Evolutionary conservation across 192 early-diverging fungal species (phyloP).

Genomic region (Coemansia sp.): DNA sequence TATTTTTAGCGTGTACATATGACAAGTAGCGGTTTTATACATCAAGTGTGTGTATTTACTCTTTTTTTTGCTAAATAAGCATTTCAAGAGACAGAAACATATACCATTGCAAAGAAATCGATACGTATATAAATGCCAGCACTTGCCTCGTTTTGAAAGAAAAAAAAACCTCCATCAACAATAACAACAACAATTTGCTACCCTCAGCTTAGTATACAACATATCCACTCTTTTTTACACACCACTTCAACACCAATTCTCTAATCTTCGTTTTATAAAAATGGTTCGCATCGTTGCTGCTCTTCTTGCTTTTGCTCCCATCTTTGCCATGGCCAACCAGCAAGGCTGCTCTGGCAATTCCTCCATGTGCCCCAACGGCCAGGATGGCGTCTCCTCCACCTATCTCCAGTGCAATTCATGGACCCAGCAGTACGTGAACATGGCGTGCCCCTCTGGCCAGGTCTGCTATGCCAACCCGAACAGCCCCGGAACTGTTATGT

Average conservation of each 20-base stretch:
- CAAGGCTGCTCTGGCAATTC: slow-evolving; percentile 38
- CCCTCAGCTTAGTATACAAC: not conserved
- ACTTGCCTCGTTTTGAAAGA: not conserved
- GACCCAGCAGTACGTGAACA: slow-evolving; percentile 28
- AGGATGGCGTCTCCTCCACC: slow-evolving; percentile 40
- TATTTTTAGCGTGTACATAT: not conserved
- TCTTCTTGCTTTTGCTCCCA: slow-evolving; percentile 16
- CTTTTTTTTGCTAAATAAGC: not conserved
- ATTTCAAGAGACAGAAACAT: not conserved
- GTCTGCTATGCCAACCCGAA: slow-evolving; percentile 53
- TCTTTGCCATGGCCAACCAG: slow-evolving; percentile 12
- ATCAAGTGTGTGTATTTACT: not conserved
- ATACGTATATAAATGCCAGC: not conserved
- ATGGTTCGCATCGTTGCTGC: slow-evolving; percentile 15
- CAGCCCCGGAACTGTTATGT: slow-evolving; percentile 32
- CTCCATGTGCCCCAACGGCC: slow-evolving; percentile 38
- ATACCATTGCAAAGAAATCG: not conserved
- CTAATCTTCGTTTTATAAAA: not conserved
- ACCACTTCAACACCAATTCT: not conserved
- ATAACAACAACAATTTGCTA: not conserved
- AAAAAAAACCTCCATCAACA: not conserved
- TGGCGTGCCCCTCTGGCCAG: slow-evolving; percentile 34
- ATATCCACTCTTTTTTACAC: not conserved
- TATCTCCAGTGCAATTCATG: slow-evolving; percentile 51
- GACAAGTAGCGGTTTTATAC: not conserved